Evolutionary conservation across 2,329 filamentous ascomycete genomes (phyloP), one percentile per base, ranked within the genome.

Genomic region (Shiraia sp.): DNA sequence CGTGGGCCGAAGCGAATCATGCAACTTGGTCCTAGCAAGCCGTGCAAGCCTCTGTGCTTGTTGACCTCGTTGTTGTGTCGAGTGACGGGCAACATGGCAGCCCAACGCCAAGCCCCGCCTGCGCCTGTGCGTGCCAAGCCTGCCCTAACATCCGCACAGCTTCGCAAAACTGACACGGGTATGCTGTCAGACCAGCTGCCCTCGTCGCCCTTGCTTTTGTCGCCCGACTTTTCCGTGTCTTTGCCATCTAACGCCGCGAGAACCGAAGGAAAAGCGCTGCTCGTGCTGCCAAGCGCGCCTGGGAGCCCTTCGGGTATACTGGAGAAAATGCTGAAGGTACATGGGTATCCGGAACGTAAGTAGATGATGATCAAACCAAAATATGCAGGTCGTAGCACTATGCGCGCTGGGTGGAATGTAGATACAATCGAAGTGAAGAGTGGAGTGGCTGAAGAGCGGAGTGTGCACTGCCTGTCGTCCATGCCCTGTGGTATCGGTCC

Each of bases 321-420:
- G 32, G 40, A 26, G 28, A 29, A 13, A 43, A 48, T 35, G 39
- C 31, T 45, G 45, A 36, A 48, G 49, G 37, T 46, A 49, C 35
- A 46, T 53, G 57, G 57, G 57, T 61, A 61, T 61, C 55, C 50
- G 30, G 45, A 55, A 52, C 25, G 25, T 30, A 47, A 49, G 36
- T 40, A 32, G 32, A 42, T 27, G 36, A 43, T 45, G 43, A 22
- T 15, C n/a, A 38, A 47, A 17, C 10, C 32, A 32, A 39, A 26
- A 22, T 22, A 22, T 22, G 19, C 19, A 22, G 4, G 19, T 22
- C 19, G 19, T 22, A 35, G 45, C 44, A 41, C 40, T 40, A 46
- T 45, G 40, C 32, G 40, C 44, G 42, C 29, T 42, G 23, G 19
- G 23, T 22, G 49, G 15, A 32, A 46, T 44, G 33, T 45, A 52